Conservation (phyloP, 1,139 yeast species). For the Magnusiomyces fungicola region DNA sequence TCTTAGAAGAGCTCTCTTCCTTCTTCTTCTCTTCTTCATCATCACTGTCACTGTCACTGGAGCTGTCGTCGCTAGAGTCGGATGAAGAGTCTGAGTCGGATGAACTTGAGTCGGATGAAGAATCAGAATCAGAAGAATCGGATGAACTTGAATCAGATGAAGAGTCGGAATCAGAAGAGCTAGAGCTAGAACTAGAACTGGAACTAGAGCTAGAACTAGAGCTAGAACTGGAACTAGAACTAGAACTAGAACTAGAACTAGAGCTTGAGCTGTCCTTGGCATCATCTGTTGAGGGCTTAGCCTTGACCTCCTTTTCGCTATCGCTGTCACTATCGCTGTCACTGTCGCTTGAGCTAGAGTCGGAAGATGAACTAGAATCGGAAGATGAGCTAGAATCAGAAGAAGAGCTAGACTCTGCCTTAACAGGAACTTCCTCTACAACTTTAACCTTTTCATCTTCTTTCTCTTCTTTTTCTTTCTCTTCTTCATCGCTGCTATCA, state of each 20-base stretch:
- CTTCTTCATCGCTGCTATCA: not conserved
- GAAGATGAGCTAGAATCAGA: constrained; percentile 20
- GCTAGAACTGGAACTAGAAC: constrained; percentile 13
- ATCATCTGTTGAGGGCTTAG: constrained; percentile 5
- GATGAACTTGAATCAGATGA: constrained; percentile 5
- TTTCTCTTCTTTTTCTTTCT: not conserved
- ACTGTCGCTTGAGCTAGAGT: not conserved
- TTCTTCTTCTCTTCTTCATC: constrained; percentile 14
- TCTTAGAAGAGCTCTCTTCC: constrained; percentile 17
- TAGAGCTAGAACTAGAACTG: constrained; percentile 12
- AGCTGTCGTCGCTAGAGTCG: constrained; percentile 18
- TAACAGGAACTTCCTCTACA: constrained; percentile 4
- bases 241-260: not conserved
- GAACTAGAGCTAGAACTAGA: constrained; percentile 13
- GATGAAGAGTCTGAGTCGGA: constrained; percentile 18
- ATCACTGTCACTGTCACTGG: constrained; percentile 23
- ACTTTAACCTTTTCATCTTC: constrained; percentile 2
- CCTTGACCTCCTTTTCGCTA: not conserved
- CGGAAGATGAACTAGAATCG: constrained; percentile 10
- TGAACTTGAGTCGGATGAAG: constrained; percentile 18
- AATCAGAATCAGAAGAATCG: constrained; percentile 11
- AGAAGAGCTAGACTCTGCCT: constrained; percentile 14
- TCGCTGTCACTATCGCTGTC: not conserved
- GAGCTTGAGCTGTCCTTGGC: not conserved
- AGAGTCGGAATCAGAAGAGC: constrained; percentile 19